Evolutionary conservation across 139 green algal genomes (phyloP), one percentile per base, ranked within the genome.

Genomic region (Micractinium conductrix): DNA sequence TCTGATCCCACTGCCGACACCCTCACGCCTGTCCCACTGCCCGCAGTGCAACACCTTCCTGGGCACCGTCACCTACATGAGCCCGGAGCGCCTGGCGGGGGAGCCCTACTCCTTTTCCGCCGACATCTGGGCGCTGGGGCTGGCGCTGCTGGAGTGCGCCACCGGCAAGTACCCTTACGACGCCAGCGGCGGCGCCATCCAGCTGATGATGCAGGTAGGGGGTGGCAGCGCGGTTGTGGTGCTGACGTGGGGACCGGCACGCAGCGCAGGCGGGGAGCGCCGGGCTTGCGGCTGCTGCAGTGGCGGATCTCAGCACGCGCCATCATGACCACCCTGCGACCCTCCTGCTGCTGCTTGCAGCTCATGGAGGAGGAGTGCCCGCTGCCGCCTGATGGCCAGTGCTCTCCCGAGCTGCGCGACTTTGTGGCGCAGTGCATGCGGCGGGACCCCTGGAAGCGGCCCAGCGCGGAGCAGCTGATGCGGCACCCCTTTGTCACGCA

Each of bases 51-150:
- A 94, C 78, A 98, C 95, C 3, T 98, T 95, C 82, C 80, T 94
- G 45, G 97, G 97, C 62, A 99, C 97, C 0, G 96, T 98, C 28
- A 99, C 97, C 2, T 99, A 99, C 92, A 99, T 99, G 97, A 97
- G 93, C 1, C 97, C 97, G 0, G 97, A 99, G 92, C 94, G 97
- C 50, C 96, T 99, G 79, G 92, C 94, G 75, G 94, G 95, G 17
- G 40, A 95, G 70, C 80, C 91, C 9, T 99, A 99, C 91, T 91
- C 87, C 42, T 96, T 95, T 74, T 84, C 90, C 4, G 89, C 92
- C 4, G 95, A 98, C 88, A 93, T 98, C 70, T 98, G 95, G 95
- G 94, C 74, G 44, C 88, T 99, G 70, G 97, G 96, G 4, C 88
- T 99, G 79, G 90, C 92, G 24, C 79, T 99, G 79, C 79, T 99